Evolutionary conservation across 768 basidiomycete species (phyloP), one percentile per base, ranked within the genome.

Genomic region (Scleroderma citrinum): DNA sequence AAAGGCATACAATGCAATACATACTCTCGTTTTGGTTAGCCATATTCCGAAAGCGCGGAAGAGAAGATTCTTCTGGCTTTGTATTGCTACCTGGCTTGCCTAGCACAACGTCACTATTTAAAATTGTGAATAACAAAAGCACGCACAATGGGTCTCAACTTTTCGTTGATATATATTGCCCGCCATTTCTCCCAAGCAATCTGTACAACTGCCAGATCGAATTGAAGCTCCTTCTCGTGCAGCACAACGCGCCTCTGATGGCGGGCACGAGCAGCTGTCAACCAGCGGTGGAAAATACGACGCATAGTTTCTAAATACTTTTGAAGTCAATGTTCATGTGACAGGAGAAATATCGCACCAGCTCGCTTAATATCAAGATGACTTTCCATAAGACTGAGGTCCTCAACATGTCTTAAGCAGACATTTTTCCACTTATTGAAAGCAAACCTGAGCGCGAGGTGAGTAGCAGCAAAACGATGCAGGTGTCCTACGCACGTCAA

Each of bases 141-240:
- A 46, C 79, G 60, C 49, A 88, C 87, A 59, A 85, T 64, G 13
- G 85, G 83, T 23, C 77, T 78, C 43, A 92, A 68, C 52, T 72
- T 74, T 53, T 80, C 80, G 44, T 84, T 79, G 53, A 72, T 75
- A 62, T 81, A 89, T 24, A 75, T 78, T 47, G 85, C 87, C 59
- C 82, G 71, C 91, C 91, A 93, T 58, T 72, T 83, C 47, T 89
- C 85, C 88, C 88, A 92, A 14, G 77, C 78, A 26, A 67, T 69
- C 29, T 76, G 72, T 26, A 84, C 66, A 23, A 72, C 59, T 13
- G 70, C 69, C 13, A 75, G 67, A 53, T 78, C 75, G 53, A 87
- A 71, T 53, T 87, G 78, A 24, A 79, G 74, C 58, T 87, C 84
- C 53, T 76, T 80, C 47, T 76, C 73, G 48, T 76, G 76, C 40